Base-by-base conservation (phyloP, 805 yeast species). In the Pichia exigua region DNA sequence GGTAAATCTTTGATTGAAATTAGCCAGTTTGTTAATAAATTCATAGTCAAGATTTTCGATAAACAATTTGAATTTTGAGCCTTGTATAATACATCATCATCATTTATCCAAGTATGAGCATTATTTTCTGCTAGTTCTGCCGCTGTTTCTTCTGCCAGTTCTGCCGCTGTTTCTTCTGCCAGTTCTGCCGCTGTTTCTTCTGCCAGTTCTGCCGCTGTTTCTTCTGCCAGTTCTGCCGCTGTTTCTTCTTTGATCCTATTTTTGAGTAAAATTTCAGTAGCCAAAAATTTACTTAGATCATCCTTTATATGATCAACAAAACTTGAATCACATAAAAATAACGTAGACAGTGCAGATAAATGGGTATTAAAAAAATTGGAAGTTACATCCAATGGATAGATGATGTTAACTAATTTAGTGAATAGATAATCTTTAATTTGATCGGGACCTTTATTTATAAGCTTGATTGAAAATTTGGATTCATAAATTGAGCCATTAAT, bases 401-500 rank as follows among this genome's bases (percentile, higher is more conserved):
- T 67, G 0, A 62, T 47, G 3, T 66, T 65, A 35, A 75, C 67
- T 7, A 82, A 65, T 18, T 69, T 65, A 1, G 70, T 62, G 5
- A 74, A 62, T 12, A 70, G 65, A 2, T 67, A 61, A 20, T 76
- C 78, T 26, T 73, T 73, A 11, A 49, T 43, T 12, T 54, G 46
- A 47, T 67, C 67, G 3, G 72, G 64, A 3, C 75, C 65, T n/a
- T 79, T 68, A 2, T 80, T 74, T 9, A 87, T 54, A 8, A 86
- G 67, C 60, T 79, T 82, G 10, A 80, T 68, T 0, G 91, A 76
- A 61, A 82, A 86, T 59, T 74, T 80, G 0, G 92, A 83, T 58
- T 83, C 88, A 11, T 60, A 42, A 1, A 87, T 79, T 2, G 77
- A 65, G 0, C 92, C 92, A 1, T 61, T 57, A 0, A 69, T 55